Evolutionary conservation across 768 basidiomycete species (phyloP).

Genomic region (Psilocybe cubensis): DNA sequence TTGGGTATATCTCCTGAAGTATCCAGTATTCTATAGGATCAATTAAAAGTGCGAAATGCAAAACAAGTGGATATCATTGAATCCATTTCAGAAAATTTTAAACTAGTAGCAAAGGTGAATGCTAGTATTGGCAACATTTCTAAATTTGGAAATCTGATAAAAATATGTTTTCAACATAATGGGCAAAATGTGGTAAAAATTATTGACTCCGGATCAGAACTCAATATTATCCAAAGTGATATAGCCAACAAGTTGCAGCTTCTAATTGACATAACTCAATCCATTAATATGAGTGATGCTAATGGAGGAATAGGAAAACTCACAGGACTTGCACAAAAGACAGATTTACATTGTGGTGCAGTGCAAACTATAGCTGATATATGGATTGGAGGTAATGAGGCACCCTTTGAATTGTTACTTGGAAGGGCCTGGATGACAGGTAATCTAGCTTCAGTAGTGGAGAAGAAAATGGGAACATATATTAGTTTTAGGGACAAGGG

Average conservation of each 20-base stretch:
- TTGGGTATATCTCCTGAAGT: slow-evolving; percentile 13
- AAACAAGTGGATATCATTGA: background rate
- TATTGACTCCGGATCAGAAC: slow-evolving; percentile 31
- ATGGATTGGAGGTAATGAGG: slow-evolving; percentile 19
- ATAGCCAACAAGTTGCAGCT: slow-evolving; percentile 7
- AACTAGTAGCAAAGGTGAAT: background rate
- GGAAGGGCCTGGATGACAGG: slow-evolving; percentile 13
- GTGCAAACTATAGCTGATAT: slow-evolving; percentile 22
- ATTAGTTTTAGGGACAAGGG: slow-evolving; percentile 4
- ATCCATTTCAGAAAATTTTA: background rate
- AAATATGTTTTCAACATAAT: slow-evolving; percentile 12
- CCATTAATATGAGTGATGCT: slow-evolving; percentile 26
- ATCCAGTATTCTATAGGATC: background rate
- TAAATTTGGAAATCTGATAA: slow-evolving; percentile 8
- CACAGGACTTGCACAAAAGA: slow-evolving; percentile 22
- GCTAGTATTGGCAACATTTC: background rate
- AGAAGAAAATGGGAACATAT: slow-evolving; percentile 9
- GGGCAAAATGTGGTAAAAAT: slow-evolving; percentile 17
- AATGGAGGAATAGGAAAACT: slow-evolving; percentile 28
- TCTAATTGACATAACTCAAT: slow-evolving; percentile 15
- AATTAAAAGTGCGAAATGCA: slow-evolving; percentile 3
- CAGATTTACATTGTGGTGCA: slow-evolving; percentile 24
- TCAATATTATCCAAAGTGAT: slow-evolving; percentile 22
- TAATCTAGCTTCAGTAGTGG: slow-evolving; percentile 7
- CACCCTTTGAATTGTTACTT: slow-evolving; percentile 13